Percentiles rank a stretch among this genome's conserved stretches.
phyloP scores from a whole-genome alignment of 23 red algal genomes.

The Gracilaria domingensis region DNA sequence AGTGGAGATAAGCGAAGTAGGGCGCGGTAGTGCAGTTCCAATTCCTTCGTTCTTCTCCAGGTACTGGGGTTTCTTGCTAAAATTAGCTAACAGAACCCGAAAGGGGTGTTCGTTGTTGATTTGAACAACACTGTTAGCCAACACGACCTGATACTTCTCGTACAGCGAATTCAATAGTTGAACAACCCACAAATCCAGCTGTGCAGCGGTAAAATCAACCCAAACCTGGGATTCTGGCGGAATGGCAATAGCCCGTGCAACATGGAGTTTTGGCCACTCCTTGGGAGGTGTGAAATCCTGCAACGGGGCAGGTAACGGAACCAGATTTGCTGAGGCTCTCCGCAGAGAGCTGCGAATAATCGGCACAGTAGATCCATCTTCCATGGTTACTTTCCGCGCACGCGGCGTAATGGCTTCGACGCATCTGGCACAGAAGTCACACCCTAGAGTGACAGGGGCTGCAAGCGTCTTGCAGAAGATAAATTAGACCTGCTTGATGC shows the following conservation, averaged over 20 bases:
- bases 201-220: neutral
- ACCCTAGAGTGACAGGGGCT: no score
- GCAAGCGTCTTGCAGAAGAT: no score
- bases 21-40: constrained; percentile 21
- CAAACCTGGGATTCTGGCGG: neutral
- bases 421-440: no score
- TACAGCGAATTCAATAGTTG: constrained; percentile 24
- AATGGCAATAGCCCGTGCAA: neutral
- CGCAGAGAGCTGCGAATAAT: no score
- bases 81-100: constrained; percentile 44
- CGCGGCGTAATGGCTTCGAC: no score
- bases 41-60: constrained; percentile 29
- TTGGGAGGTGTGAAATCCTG: no score
- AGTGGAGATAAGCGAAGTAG: neutral
- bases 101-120: neutral
- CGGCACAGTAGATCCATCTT: no score
- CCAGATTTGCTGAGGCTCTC: no score
- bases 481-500: no score
- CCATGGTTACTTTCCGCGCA: no score
- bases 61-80: constrained; percentile 4
- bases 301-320: no score
- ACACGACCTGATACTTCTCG: neutral
- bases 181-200: constrained; percentile 6
- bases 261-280: neutral
- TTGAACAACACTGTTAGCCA: constrained; percentile 2